phyloP scores from a whole-genome alignment of 2,329 filamentous ascomycete genomes.

The Arthrobotrys sphaeroides region DNA sequence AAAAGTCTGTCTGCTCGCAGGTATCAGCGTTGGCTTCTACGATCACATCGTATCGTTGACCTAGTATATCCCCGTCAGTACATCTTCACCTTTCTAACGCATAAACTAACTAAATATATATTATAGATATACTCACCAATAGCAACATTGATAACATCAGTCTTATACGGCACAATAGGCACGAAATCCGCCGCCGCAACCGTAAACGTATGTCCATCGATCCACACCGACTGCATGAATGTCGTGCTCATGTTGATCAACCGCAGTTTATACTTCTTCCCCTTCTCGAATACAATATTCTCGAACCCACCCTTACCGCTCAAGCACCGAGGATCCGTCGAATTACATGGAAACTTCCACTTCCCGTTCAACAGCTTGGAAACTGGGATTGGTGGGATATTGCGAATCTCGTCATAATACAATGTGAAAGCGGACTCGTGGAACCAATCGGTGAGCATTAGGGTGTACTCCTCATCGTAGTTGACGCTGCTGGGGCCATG shows the following conservation, averaged over 20 bases:
- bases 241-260: constrained; percentile 62
- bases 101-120: background rate
- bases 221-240: constrained; percentile 61
- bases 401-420: constrained; percentile 56
- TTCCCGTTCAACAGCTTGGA: constrained; percentile 40
- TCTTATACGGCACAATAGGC: constrained; percentile 70
- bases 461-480: constrained; percentile 72
- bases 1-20: constrained; percentile 61
- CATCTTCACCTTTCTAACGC: background rate
- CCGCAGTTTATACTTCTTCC: constrained; percentile 59
- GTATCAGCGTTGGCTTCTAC: constrained; percentile 61
- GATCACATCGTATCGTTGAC: constrained; percentile 64
- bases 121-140: constrained; percentile 65
- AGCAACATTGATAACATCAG: constrained; percentile 69
- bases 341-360: constrained; percentile 45
- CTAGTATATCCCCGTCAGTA: constrained; percentile 11
- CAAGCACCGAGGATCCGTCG: constrained; percentile 58
- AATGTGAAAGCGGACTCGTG: constrained; percentile 62
- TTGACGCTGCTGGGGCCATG: constrained; percentile 69
- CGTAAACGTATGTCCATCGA: constrained; percentile 71
- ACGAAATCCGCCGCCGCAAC: constrained; percentile 74
- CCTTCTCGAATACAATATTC: constrained; percentile 47
- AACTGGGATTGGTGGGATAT: constrained; percentile 45
- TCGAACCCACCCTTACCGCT: constrained; percentile 39
- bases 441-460: constrained; percentile 74